Base-by-base conservation (phyloP, 495 filamentous ascomycete genomes). In the Lophiostoma macrostomum region DNA sequence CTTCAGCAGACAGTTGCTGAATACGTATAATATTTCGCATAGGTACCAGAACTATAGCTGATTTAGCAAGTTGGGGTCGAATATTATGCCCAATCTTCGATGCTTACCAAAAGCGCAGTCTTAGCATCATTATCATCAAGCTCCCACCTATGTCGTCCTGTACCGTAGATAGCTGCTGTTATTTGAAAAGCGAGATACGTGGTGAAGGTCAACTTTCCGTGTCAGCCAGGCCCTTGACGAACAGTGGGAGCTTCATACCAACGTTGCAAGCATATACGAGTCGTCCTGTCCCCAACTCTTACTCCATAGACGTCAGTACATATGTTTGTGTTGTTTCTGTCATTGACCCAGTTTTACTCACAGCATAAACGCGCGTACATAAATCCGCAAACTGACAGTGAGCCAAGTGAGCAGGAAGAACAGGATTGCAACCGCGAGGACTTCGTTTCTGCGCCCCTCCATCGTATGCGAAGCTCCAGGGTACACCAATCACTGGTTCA, bases 1-100 rank as follows among this genome's bases (percentile, higher is more conserved):
- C 54, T 77, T 77, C 11, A 71, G 37, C 5, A 66, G 46, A 34
- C 61, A 60, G 57, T 62, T 71, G 28, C 59, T 57, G 16, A 68
- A 36, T 25, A 71, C 54, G 55, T 73, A 74, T 37, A 71, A 63
- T 29, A 67, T 50, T 38, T 72, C 70, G 50, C 69, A 71, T 31
- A 67, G 56, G 62, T 64, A 72, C 60, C 60, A 66, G 32, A 58
- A 64, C 63, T 60, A 27, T 6, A 39, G 18, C 24, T 14, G n/a
- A 12, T 28, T 52, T 14, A 44, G 22, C 11, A 5, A 23, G 1
- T 4, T 28, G 25, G 11, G 3, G 11, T 31, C 12, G 10, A 0
- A 24, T 0, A 1, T 6, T 23, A 38, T 12, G 35, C 24, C 10
- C 2, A 35, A 8, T 37, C 16, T 1, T 18, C 18, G 7, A 31